Conservation (phyloP, 2,329 filamentous ascomycete genomes). For the Periconia digitata region DNA sequence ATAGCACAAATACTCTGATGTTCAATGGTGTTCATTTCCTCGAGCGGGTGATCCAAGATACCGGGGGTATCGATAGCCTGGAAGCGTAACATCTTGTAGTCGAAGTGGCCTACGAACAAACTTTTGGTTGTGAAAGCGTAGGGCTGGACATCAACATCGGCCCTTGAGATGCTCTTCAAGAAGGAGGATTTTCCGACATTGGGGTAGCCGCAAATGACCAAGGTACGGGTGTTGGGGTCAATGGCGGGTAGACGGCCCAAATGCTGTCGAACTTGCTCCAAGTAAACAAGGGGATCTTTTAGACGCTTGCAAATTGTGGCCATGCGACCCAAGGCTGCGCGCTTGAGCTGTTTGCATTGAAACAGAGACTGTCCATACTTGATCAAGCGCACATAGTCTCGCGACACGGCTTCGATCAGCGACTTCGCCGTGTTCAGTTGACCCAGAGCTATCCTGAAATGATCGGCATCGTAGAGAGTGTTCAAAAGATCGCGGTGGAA, state of each 20-base stretch:
- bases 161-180: slow-evolving; percentile 85
- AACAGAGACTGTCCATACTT: slow-evolving; percentile 91
- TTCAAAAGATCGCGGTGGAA: slow-evolving; percentile 92
- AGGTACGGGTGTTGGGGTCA: slow-evolving; percentile 93
- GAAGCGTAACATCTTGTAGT: slow-evolving; percentile 90
- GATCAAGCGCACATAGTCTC: slow-evolving; percentile 93
- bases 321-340: slow-evolving; percentile 95
- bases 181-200: slow-evolving; percentile 94
- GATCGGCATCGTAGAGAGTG: slow-evolving; percentile 71
- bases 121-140: slow-evolving; percentile 99
- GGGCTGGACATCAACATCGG: slow-evolving; percentile 95
- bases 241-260: slow-evolving; percentile 97
- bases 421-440: slow-evolving; percentile 96
- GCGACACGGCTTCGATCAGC: slow-evolving; percentile 90
- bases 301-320: slow-evolving; percentile 93
- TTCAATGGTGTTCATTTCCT: slow-evolving; percentile 99
- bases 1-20: slow-evolving; percentile 99
- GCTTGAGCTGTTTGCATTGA: slow-evolving; percentile 99
- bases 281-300: slow-evolving; percentile 91
- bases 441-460: slow-evolving; percentile 90
- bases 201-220: slow-evolving; percentile 95
- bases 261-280: slow-evolving; percentile 96
- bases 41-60: slow-evolving; percentile 93
- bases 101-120: slow-evolving; percentile 96
- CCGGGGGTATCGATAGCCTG: slow-evolving; percentile 98